Evolutionary conservation across 2,329 filamentous ascomycete species (phyloP).

Genomic region (Volutella citrinella): DNA sequence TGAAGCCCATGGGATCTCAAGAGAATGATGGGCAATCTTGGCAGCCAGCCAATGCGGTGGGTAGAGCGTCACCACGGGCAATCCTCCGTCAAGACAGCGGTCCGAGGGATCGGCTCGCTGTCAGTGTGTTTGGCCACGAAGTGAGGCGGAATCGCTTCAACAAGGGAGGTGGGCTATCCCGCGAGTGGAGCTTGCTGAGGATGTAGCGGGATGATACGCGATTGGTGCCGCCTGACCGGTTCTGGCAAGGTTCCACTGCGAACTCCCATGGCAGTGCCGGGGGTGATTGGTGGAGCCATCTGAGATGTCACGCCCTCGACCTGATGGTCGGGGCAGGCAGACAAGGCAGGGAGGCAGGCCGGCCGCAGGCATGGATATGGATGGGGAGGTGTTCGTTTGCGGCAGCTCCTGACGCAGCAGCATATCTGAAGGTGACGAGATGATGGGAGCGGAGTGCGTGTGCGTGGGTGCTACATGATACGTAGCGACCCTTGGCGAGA

Average conservation of each 20-base stretch:
- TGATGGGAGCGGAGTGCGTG: too few relatives aligned
- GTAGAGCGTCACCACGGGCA: too few relatives aligned
- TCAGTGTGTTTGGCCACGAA: constrained; percentile 16
- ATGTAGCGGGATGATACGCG: constrained; percentile 26
- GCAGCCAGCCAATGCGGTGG: too few relatives aligned
- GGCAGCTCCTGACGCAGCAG: too few relatives aligned
- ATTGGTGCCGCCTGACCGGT: constrained; percentile 28
- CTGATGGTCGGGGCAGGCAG: constrained; percentile 13
- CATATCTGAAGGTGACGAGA: too few relatives aligned
- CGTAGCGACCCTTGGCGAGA: too few relatives aligned
- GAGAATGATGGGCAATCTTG: too few relatives aligned
- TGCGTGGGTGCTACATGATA: too few relatives aligned
- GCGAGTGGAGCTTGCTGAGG: constrained; percentile 21
- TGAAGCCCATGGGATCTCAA: too few relatives aligned
- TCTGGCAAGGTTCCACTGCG: constrained; percentile 20
- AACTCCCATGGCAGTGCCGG: constrained; percentile 13
- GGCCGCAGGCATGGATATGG: too few relatives aligned
- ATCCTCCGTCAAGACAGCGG: constrained; percentile 4
- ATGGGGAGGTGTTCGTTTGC: too few relatives aligned
- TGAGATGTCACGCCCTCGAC: constrained; percentile 15
- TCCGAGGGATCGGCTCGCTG: constrained; percentile 16
- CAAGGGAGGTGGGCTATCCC: constrained; percentile 27
- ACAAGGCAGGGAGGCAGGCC: too few relatives aligned
- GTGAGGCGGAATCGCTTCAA: constrained; percentile 23
- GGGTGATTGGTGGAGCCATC: constrained; percentile 22